These are phyloP conservation scores for Russula brevipes DNA, from an alignment of 768 basidiomycete genomes.

Conservation along the genomic window DNA sequence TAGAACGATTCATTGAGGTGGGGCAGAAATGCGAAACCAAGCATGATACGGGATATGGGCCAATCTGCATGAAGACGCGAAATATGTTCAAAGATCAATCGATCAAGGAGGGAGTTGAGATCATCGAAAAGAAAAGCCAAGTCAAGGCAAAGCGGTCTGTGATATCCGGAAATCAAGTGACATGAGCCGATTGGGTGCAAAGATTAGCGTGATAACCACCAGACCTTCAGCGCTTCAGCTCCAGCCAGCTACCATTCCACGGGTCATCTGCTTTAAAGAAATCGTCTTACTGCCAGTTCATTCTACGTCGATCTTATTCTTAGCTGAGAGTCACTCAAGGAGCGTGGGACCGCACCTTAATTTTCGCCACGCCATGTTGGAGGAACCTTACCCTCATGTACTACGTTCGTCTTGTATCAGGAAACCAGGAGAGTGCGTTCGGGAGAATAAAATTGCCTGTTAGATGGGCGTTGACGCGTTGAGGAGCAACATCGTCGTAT, in stretches of 20 bases:
- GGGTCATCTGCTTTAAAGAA: constrained; percentile 67
- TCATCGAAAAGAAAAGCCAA: constrained; percentile 87
- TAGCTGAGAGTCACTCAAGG: neutral
- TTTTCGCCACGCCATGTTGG: constrained; percentile 70
- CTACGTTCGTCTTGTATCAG: constrained; percentile 34
- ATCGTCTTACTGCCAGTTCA: constrained; percentile 72
- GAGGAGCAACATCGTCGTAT: constrained; percentile 72
- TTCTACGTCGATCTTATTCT: constrained; percentile 35
- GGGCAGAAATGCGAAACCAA: neutral
- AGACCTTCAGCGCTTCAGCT: constrained; percentile 48
- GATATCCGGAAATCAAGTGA: constrained; percentile 47
- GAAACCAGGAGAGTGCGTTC: neutral
- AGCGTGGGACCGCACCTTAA: constrained; percentile 52
- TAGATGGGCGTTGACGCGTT: constrained; percentile 73
- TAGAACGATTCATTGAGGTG: constrained; percentile 29
- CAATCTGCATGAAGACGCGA: constrained; percentile 92
- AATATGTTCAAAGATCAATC: constrained; percentile 29
- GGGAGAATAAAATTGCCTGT: constrained; percentile 49
- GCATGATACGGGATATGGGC: constrained; percentile 57
- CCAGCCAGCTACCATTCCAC: constrained; percentile 40
- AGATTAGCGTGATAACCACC: constrained; percentile 13
- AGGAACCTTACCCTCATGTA: constrained; percentile 69
- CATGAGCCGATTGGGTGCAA: constrained; percentile 5
- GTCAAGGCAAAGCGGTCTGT: constrained; percentile 90
- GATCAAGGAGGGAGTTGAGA: constrained; percentile 85